A percentile compares a stretch with the other conserved stretches of the same genome.
Evolutionary conservation across 768 basidiomycete species (phyloP).

Genomic region (Tricholoma flavovirens): DNA sequence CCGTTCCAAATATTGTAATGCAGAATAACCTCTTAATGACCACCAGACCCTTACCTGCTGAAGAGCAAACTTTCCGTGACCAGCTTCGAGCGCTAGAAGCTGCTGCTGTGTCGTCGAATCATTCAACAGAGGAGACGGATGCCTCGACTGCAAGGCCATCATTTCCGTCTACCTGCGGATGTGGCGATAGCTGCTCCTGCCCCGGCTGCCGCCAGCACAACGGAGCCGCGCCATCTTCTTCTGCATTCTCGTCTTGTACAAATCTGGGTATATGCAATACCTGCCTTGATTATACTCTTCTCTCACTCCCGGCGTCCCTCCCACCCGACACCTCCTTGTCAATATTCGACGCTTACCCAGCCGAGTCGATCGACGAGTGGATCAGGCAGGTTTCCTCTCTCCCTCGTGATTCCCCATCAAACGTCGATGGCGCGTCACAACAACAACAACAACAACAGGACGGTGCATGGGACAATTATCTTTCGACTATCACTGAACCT

Average conservation of each 20-base stretch:
- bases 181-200: conserved; percentile 59
- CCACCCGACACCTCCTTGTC: conserved; percentile 36
- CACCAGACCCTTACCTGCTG: conserved; percentile 18
- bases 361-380: conserved; percentile 58
- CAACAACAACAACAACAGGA: conserved; percentile 6
- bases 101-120: conserved; percentile 21
- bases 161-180: conserved; percentile 52
- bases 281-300: conserved; percentile 62
- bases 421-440: not conserved
- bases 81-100: conserved; percentile 26
- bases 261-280: conserved; percentile 33
- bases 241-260: conserved; percentile 31
- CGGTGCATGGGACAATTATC: conserved; percentile 10
- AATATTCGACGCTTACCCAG: conserved; percentile 36
- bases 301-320: conserved; percentile 39
- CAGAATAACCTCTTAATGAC: conserved; percentile 19
- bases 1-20: conserved; percentile 5
- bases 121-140: conserved; percentile 12
- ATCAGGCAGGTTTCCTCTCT: conserved; percentile 44
- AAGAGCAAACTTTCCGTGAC: conserved; percentile 22
- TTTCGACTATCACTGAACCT: conserved; percentile 8
- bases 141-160: conserved; percentile 11
- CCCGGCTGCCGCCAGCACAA: conserved; percentile 60
- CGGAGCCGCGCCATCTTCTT: conserved; percentile 26
- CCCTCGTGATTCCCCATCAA: conserved; percentile 8